Percentiles rank a stretch among this genome's conserved stretches.
These are phyloP conservation scores for Aureobasidium sp. DNA, from an alignment of 2,329 filamentous ascomycete genomes.

Conservation along the genomic window DNA sequence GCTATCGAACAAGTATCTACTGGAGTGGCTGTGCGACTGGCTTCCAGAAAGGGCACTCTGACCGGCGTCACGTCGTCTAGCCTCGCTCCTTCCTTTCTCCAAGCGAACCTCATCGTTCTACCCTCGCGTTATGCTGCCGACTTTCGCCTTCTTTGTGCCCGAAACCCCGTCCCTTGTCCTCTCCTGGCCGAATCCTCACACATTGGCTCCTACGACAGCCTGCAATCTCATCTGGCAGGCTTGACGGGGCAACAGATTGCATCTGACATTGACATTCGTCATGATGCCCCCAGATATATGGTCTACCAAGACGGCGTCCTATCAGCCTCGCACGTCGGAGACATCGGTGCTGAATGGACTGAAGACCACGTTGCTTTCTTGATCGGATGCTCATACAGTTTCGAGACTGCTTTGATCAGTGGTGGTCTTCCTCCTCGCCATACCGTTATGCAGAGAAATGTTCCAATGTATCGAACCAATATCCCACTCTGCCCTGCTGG, in stretches of 20 bases:
- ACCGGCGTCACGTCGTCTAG: conserved; percentile 47
- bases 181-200: conserved; percentile 48
- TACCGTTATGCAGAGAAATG: conserved; percentile 41
- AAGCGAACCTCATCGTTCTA: conserved; percentile 57
- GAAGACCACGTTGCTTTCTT: conserved; percentile 55
- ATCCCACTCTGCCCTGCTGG: conserved; percentile 52
- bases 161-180: conserved; percentile 58
- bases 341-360: conserved; percentile 49
- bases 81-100: conserved; percentile 49
- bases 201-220: conserved; percentile 36
- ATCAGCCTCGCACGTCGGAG: conserved; percentile 30
- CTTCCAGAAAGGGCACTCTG: conserved; percentile 36
- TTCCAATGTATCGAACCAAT: conserved; percentile 56
- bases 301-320: conserved; percentile 48
- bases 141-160: conserved; percentile 52
- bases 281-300: conserved; percentile 52
- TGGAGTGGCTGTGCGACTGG: conserved; percentile 31
- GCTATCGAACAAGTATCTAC: neutral
- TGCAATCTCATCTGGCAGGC: conserved; percentile 34
- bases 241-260: conserved; percentile 30
- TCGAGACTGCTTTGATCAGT: conserved; percentile 49
- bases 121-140: conserved; percentile 51
- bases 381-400: conserved; percentile 58
- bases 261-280: conserved; percentile 48
- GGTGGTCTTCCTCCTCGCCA: conserved; percentile 50